Evolutionary conservation across 2,329 filamentous ascomycete genomes (phyloP), one percentile per base, ranked within the genome.

Genomic region (Cladosporium sp.): DNA sequence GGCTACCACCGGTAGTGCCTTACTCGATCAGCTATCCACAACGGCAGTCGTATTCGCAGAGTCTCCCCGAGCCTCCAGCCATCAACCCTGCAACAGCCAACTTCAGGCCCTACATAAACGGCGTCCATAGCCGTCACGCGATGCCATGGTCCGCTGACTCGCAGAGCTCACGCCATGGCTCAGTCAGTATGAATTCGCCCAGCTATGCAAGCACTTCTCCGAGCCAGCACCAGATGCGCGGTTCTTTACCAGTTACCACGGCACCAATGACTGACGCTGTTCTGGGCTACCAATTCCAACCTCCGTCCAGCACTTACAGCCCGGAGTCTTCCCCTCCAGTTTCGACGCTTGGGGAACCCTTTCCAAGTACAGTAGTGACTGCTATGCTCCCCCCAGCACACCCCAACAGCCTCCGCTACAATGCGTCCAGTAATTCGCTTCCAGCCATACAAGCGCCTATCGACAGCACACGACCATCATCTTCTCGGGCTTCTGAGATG

Each of bases 121-220:
- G 72, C 49, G 70, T 74, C 18, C 68, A 75, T 65, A 74, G 72
- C 60, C 71, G 73, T 28, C 69, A 69, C 26, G 71, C 73, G 28
- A 72, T 75, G 73, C 69, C 71, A 11, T 75, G 73, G 73, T 70
- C 71, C 23, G 62, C 56, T 11, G 70, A 69, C 10, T 69, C 29
- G 21, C 46, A 52, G 44, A 52, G 16, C 23, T 49, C 52, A n/a
- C 53, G 33, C 23, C n/a, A 31, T 14, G 7, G 44, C 33, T 33
- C 33, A 35, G 1, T 10, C 6, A 26, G 26, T 35, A 29, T 50
- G 16, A 40, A 62, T 1, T 14, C 23, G 8, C 35, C 50, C 35
- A 26, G 12, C 29, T 57, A 62, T 49, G 7, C 50, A 28, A 44
- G 29, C 40, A 31, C 31, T 23, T 57, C 53, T 29, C 46, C 60